A percentile compares a stretch with the other conserved stretches of the same genome.
Evolutionary conservation across 257 asterid species (phyloP).

Genomic region (Solanum lignicaule): DNA sequence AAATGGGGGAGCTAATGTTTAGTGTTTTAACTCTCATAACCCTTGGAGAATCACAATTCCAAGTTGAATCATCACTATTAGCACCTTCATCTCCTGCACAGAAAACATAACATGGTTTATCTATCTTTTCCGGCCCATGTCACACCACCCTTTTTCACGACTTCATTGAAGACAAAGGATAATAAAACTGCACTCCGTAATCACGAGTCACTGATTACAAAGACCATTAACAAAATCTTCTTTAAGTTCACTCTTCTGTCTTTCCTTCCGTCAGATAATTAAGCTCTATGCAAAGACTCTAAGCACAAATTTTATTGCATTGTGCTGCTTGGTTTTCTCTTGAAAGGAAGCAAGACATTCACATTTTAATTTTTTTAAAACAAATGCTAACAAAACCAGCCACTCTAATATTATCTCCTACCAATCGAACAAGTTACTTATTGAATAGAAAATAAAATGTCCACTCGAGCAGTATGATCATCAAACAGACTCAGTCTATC

Average conservation of each 20-base stretch:
- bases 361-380: neutral
- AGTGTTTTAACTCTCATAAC: slow-evolving; percentile 15
- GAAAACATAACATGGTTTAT: neutral
- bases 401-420: neutral
- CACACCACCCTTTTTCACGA: neutral
- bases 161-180: neutral
- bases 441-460: neutral
- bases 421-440: neutral
- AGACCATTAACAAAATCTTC: neutral
- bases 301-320: neutral
- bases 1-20: slow-evolving; percentile 27
- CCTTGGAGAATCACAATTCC: slow-evolving; percentile 17
- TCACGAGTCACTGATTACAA: neutral
- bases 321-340: neutral
- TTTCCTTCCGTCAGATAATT: neutral
- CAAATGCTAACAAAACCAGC: neutral
- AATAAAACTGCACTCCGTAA: neutral
- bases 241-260: neutral
- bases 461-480: neutral
- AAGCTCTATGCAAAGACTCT: neutral
- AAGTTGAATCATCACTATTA: slow-evolving; percentile 10
- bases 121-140: neutral
- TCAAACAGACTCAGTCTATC: neutral
- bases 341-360: neutral
- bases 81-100: slow-evolving; percentile 23